Percentiles rank a stretch among this genome's conserved stretches.
Evolutionary conservation across 1,139 yeast genomes (phyloP).

Genomic region (Hanseniaspora gamundiae): DNA sequence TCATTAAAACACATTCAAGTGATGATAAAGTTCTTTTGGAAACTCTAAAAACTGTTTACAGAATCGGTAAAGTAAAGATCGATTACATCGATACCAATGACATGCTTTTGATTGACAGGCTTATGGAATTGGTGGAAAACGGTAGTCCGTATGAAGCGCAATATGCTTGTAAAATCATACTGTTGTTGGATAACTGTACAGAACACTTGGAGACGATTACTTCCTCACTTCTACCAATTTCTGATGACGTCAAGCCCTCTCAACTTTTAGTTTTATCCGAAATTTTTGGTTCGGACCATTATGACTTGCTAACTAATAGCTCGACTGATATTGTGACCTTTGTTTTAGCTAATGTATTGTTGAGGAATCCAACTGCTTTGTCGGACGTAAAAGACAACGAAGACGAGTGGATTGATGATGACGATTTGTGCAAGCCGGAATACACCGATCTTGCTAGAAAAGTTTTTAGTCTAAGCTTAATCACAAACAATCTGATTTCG

Average conservation of each 20-base stretch:
- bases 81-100: conserved; percentile 21
- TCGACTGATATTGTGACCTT: conserved; percentile 48
- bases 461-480: conserved; percentile 42
- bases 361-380: conserved; percentile 31
- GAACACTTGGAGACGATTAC: conserved; percentile 30
- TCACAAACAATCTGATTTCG: conserved; percentile 52
- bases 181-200: conserved; percentile 34
- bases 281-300: conserved; percentile 23
- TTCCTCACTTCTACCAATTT: conserved; percentile 39
- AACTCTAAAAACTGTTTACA: conserved; percentile 48
- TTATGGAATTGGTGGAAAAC: conserved; percentile 33
- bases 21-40: conserved; percentile 22
- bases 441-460: conserved; percentile 32
- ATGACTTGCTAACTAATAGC: conserved; percentile 38
- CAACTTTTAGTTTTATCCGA: conserved; percentile 53
- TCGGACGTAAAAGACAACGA: conserved; percentile 22
- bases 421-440: conserved; percentile 27
- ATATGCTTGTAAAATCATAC: conserved; percentile 51
- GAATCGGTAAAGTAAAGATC: conserved; percentile 35
- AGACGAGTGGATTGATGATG: conserved; percentile 40
- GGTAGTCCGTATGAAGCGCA: conserved; percentile 57
- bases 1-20: conserved; percentile 25
- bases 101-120: conserved; percentile 28
- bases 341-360: conserved; percentile 48
- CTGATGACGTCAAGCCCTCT: conserved; percentile 34